Conservation (phyloP, 768 basidiomycete genomes). For the Leucosporidium yakuticum region DNA sequence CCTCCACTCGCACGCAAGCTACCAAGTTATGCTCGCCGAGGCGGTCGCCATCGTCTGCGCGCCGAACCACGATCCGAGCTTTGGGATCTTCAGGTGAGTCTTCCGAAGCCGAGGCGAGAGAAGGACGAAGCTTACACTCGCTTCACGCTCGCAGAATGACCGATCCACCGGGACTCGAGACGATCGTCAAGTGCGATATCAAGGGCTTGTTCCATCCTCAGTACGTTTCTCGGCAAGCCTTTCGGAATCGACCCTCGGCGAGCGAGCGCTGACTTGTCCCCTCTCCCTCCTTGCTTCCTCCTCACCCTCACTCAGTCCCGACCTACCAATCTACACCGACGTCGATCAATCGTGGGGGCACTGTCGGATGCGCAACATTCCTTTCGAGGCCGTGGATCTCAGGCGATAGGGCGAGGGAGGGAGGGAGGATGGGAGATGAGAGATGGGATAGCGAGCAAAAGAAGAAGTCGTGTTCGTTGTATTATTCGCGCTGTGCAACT, state of each 20-base stretch:
- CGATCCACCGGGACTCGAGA: constrained; percentile 72
- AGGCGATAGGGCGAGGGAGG: too few relatives aligned
- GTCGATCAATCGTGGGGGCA: constrained; percentile 47
- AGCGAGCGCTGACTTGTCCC: background rate
- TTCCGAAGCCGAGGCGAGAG: background rate
- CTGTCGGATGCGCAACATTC: too few relatives aligned
- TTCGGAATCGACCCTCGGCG: background rate
- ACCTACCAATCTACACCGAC: constrained; percentile 31
- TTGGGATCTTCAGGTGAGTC: constrained; percentile 39
- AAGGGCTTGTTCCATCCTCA: constrained; percentile 83
- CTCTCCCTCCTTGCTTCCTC: background rate
- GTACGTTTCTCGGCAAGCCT: constrained; percentile 47
- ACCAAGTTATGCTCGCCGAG: constrained; percentile 83
- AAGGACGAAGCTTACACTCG: too few relatives aligned
- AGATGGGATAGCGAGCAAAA: too few relatives aligned
- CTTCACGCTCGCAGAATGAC: constrained; percentile 66
- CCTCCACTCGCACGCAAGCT: constrained; percentile 81
- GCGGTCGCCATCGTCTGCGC: constrained; percentile 90
- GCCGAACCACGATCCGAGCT: constrained; percentile 70
- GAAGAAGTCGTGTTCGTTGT: too few relatives aligned
- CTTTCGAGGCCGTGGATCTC: too few relatives aligned
- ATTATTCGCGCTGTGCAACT: too few relatives aligned
- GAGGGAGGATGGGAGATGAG: too few relatives aligned
- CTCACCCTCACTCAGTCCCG: constrained; percentile 9
- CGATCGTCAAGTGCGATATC: constrained; percentile 60